A percentile compares a stretch with the other conserved stretches of the same genome.
These are phyloP conservation scores for Podaxis sp. DNA, from an alignment of 768 basidiomycete genomes.

Conservation along the genomic window DNA sequence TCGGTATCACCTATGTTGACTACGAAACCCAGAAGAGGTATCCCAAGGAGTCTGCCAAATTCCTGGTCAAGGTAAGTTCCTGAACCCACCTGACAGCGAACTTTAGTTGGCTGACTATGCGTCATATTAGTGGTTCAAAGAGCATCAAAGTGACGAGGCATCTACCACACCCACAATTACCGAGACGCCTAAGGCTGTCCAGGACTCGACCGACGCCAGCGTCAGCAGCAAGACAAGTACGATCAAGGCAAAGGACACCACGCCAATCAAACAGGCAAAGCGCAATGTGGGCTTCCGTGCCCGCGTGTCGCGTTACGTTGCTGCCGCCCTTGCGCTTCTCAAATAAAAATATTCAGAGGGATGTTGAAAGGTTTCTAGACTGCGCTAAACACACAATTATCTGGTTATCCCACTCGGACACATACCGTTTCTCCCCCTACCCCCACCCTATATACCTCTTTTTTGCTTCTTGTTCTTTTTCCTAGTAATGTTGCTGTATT, in stretches of 20 bases:
- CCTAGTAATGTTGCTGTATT: conserved; percentile 11
- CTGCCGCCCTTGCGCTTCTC: conserved; percentile 16
- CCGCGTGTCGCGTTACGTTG: conserved; percentile 14
- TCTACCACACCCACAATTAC: neutral
- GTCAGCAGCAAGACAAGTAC: conserved; percentile 16
- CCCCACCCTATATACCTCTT: neutral
- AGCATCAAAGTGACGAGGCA: conserved; percentile 25
- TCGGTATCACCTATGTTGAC: conserved; percentile 73
- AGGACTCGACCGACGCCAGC: conserved; percentile 3
- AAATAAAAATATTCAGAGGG: conserved; percentile 7
- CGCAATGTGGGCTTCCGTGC: conserved; percentile 11
- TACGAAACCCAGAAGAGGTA: conserved; percentile 65
- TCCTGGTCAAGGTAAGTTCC: conserved; percentile 49
- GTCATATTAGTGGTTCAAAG: conserved; percentile 38
- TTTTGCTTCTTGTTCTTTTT: neutral
- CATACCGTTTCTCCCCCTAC: neutral
- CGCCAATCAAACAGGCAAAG: neutral
- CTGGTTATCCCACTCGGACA: conserved; percentile 3
- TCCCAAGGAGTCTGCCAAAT: conserved; percentile 62
- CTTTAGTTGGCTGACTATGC: neutral
- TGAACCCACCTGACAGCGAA: neutral
- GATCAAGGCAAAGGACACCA: neutral
- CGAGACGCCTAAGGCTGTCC: conserved; percentile 1
- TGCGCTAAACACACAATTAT: neutral
- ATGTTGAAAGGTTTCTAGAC: conserved; percentile 5